These are phyloP conservation scores for Kingdonia uniflora DNA, from an alignment of 164 flowering plant species.

Conservation along the genomic window DNA sequence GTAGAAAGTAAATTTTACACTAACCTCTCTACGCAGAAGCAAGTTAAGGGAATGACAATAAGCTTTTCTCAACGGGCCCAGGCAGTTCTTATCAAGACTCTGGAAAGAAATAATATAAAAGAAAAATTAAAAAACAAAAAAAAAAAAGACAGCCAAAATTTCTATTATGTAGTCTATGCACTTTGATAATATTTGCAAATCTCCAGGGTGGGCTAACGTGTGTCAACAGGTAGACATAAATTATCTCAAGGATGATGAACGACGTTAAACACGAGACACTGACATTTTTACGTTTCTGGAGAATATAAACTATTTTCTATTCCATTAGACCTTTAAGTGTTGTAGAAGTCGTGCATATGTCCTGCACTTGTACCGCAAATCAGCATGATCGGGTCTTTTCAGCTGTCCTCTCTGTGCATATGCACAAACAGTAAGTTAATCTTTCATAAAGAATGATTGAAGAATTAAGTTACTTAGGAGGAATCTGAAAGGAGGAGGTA, in stretches of 20 bases:
- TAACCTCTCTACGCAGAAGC: constrained; percentile 96
- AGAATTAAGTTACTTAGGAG: background rate
- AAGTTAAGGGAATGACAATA: constrained; percentile 91
- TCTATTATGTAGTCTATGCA: too few species aligned
- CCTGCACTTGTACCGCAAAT: constrained; percentile 94
- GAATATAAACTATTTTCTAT: too few species aligned
- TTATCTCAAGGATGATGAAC: background rate
- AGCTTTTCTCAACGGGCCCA: constrained; percentile 92
- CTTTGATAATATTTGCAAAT: too few species aligned
- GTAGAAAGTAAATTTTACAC: constrained; percentile 9
- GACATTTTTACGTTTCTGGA: too few species aligned
- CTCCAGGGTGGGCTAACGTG: too few species aligned
- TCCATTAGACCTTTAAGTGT: constrained; percentile 65
- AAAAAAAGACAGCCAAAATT: background rate
- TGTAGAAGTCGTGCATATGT: constrained; percentile 98
- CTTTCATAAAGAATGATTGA: background rate
- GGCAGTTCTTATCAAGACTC: constrained; percentile 89
- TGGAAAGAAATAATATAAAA: constrained; percentile 21
- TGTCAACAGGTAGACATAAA: too few species aligned
- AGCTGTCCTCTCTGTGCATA: constrained; percentile 77
- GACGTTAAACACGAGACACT: too few species aligned
- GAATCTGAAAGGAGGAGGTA: constrained; percentile 5
- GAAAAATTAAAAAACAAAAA: background rate
- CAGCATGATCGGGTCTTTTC: constrained; percentile 99
- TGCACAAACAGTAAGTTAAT: constrained; percentile 7